phyloP scores from a whole-genome alignment of 768 basidiomycete genomes.

The Crucibulum laeve region DNA sequence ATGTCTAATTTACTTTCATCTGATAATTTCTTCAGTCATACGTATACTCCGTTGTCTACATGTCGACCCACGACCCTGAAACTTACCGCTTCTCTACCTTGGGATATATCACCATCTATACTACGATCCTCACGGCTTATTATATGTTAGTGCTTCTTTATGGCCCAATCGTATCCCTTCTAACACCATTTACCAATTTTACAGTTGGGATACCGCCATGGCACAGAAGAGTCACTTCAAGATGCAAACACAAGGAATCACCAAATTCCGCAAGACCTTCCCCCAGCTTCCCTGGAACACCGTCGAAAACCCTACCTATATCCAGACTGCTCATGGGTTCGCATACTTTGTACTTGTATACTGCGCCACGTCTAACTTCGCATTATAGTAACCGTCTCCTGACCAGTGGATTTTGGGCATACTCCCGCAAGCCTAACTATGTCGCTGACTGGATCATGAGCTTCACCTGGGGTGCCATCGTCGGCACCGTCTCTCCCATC shows the following conservation, averaged over 20 bases:
- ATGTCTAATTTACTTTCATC: background rate
- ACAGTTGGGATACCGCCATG: conserved; percentile 91
- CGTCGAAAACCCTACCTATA: conserved; percentile 82
- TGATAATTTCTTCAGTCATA: conserved; percentile 60
- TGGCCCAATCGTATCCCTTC: background rate
- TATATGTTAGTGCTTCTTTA: conserved; percentile 58
- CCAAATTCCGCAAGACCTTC: conserved; percentile 84
- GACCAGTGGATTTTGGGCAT: conserved; percentile 92
- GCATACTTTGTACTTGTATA: conserved; percentile 9
- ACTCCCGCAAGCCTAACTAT: conserved; percentile 95
- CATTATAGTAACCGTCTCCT: conserved; percentile 78
- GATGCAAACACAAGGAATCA: conserved; percentile 92
- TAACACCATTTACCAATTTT: background rate
- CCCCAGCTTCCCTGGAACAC: conserved; percentile 85
- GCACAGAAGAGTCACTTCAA: conserved; percentile 97
- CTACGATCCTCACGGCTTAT: conserved; percentile 78
- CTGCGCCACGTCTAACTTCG: background rate
- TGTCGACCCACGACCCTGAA: conserved; percentile 90
- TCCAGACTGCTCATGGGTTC: conserved; percentile 92
- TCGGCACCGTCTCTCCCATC: conserved; percentile 74
- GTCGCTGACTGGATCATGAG: conserved; percentile 90
- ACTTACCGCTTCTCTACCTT: conserved; percentile 83
- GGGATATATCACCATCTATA: conserved; percentile 68
- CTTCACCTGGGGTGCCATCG: conserved; percentile 78
- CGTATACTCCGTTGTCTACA: conserved; percentile 95